phyloP scores from a whole-genome alignment of 164 flowering plant genomes.

The grape (Vitis vinifera) region DNA sequence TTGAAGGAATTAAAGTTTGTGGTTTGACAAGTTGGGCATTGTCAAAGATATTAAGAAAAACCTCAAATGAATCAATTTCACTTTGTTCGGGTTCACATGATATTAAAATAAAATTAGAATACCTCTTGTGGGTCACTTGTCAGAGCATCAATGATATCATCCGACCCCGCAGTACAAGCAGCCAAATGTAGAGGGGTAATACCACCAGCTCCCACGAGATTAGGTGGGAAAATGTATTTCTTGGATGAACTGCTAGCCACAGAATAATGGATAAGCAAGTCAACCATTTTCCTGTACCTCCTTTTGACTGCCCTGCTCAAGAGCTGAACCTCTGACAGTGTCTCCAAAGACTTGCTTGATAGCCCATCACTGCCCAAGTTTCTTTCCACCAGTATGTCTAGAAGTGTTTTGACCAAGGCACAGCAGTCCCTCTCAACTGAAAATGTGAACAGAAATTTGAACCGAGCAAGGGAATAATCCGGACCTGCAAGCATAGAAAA shows the following conservation, averaged over 20 bases:
- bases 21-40: not conserved
- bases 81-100: not conserved
- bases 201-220: constrained; percentile 73
- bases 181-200: constrained; percentile 88
- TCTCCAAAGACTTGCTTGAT: constrained; percentile 40
- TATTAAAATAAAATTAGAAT: constrained; percentile 11
- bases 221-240: constrained; percentile 65
- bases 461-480: constrained; percentile 46
- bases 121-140: constrained; percentile 87
- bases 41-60: not conserved
- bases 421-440: constrained; percentile 76
- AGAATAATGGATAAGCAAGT: constrained; percentile 65
- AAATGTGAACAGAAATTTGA: constrained; percentile 67
- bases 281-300: constrained; percentile 63
- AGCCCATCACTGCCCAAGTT: constrained; percentile 30
- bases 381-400: constrained; percentile 60
- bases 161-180: constrained; percentile 64
- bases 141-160: constrained; percentile 65
- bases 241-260: constrained; percentile 25
- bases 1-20: no score
- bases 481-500: constrained; percentile 26
- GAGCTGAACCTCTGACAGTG: constrained; percentile 62
- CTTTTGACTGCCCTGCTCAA: constrained; percentile 79
- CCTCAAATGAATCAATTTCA: not conserved
- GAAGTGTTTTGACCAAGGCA: constrained; percentile 58